phyloP scores from a whole-genome alignment of 345 rosid species.

The Populus davidiana region DNA sequence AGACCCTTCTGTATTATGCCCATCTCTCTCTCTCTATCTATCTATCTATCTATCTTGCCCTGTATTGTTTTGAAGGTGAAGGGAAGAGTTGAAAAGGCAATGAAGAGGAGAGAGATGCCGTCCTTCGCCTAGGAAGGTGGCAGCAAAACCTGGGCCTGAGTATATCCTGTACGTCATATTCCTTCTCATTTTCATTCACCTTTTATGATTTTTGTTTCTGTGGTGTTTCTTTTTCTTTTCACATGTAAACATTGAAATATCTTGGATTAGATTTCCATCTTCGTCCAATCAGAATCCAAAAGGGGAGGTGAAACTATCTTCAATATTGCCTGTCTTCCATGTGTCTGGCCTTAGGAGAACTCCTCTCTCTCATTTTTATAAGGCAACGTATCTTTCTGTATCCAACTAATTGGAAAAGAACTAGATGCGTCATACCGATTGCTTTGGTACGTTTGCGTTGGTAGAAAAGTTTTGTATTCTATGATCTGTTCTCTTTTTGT shows the following conservation, averaged over 20 bases:
- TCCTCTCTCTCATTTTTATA: no score
- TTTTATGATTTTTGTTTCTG: not conserved
- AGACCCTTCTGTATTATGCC: slow-evolving; percentile 8
- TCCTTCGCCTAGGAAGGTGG: slow-evolving; percentile 19
- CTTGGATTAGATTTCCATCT: not conserved
- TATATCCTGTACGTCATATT: slow-evolving; percentile 48
- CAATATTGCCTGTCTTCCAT: no score
- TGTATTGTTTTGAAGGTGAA: not conserved
- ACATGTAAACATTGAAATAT: no score
- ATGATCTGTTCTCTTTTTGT: no score
- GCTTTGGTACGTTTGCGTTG: no score
- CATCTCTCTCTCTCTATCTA: not conserved
- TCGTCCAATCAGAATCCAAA: no score
- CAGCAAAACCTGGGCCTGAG: slow-evolving; percentile 18
- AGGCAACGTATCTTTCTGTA: no score
- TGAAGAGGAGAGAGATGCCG: slow-evolving; percentile 27
- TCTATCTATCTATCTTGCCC: not conserved
- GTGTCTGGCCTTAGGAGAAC: no score
- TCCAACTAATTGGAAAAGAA: not conserved
- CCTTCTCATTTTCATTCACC: slow-evolving; percentile 5
- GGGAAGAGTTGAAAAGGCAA: slow-evolving; percentile 2
- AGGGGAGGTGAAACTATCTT: no score
- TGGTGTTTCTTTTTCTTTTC: no score
- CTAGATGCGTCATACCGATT: not conserved
- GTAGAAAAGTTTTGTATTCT: no score